These are phyloP conservation scores for Chaetomium globosum DNA, from an alignment of 2,329 filamentous ascomycete species.

Conservation along the genomic window DNA sequence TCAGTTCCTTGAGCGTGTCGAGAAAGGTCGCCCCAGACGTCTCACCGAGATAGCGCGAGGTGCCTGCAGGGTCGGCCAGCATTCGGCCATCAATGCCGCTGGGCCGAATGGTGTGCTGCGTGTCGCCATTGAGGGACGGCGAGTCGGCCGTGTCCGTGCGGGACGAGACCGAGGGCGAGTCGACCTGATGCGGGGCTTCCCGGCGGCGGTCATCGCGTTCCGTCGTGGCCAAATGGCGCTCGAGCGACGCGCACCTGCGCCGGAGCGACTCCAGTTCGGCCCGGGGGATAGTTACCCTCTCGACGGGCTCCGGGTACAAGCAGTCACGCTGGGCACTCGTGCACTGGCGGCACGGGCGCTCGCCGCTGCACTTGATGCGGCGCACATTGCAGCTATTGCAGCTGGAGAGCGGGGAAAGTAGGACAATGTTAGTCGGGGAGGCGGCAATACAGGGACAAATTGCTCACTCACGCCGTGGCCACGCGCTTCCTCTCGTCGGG, in stretches of 20 bases:
- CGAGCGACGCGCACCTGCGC: conserved; percentile 26
- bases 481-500: conserved; percentile 54
- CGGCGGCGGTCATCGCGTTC: conserved; percentile 8
- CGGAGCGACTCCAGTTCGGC: conserved; percentile 38
- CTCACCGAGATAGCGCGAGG: conserved; percentile 51
- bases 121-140: conserved; percentile 15
- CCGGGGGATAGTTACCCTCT: conserved; percentile 49
- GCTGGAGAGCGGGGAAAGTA: conserved; percentile 38
- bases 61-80: conserved; percentile 50
- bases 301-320: conserved; percentile 50
- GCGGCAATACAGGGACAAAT: conserved; percentile 41
- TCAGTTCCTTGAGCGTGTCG: conserved; percentile 53
- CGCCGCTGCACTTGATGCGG: conserved; percentile 56
- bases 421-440: background rate
- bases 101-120: conserved; percentile 15
- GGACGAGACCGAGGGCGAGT: conserved; percentile 12
- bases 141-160: conserved; percentile 17
- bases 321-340: conserved; percentile 49
- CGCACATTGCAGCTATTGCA: conserved; percentile 58
- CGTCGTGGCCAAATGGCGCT: conserved; percentile 21
- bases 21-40: conserved; percentile 56
- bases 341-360: conserved; percentile 53
- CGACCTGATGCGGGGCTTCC: conserved; percentile 4
- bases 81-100: conserved; percentile 45
- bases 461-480: conserved; percentile 50